Evolutionary conservation across 2,329 filamentous ascomycete genomes (phyloP), one percentile per base, ranked within the genome.

Genomic region (Xylaria sp.): DNA sequence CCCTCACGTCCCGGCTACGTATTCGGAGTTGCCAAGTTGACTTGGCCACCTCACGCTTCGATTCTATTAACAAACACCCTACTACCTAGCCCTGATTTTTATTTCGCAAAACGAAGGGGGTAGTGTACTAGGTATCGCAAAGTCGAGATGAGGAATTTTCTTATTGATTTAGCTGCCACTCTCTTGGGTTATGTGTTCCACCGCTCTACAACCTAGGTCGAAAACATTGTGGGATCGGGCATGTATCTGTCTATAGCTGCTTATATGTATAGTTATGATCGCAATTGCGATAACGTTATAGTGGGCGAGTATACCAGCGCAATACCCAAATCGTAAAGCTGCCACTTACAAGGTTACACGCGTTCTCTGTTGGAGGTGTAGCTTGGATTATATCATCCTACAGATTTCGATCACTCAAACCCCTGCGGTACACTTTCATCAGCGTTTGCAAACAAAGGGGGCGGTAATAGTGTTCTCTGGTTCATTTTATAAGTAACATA

Each of bases 21-120:
- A 17, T 32, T 58, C 14, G 11, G 14, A 56, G 32, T 51, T 64
- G 12, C 48, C 21, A 34, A 50, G n/a, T 19, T 12, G 3, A 42
- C 54, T 34, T 21, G 17, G 21, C 39, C 14, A n/a, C 30, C 36
- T 27, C 36, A 32, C 19, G 21, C 34, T n/a, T 45, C 21, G 36
- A 17, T 32, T 11, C 24, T 21, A 50, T 53, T 36, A 48, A 5
- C 11, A 30, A 24, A 27, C 9, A 61, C 61, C 30, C 61, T 51
- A 30, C 61, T 27, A 5, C 30, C 19, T 17, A 56, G 19, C 53
- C 61, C 53, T 48, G 21, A 21, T 63, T 57, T 39, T 51, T 4
- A 50, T 27, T 4, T 39, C 42, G 42, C 27, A 39, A 62, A 39
- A 27, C 39, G 7, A 63, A 63, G 39, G 53, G 19, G 27, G 34